These are phyloP conservation scores for Neofusicoccum parvum DNA, from an alignment of 2,329 filamentous ascomycete genomes.

Conservation along the genomic window DNA sequence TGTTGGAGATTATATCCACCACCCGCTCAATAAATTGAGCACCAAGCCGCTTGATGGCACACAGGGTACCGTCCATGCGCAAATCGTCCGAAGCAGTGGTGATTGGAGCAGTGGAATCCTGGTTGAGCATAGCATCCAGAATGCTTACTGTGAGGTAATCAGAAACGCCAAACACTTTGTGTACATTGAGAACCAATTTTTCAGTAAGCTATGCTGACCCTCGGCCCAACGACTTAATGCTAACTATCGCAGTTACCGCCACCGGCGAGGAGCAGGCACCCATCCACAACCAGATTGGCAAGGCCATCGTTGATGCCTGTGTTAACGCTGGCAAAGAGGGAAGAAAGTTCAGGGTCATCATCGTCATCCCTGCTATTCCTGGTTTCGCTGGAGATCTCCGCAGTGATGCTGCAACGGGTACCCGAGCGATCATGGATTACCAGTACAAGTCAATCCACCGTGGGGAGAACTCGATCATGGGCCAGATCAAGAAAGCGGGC, in stretches of 20 bases:
- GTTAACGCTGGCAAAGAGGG: constrained; percentile 78
- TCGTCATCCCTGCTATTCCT: constrained; percentile 87
- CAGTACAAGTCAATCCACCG: constrained; percentile 96
- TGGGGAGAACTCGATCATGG: constrained; percentile 88
- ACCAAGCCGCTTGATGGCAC: constrained; percentile 58
- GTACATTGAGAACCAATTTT: constrained; percentile 99
- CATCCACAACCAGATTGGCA: constrained; percentile 84
- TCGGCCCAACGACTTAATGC: neutral
- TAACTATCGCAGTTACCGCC: constrained; percentile 64
- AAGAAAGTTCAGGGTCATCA: constrained; percentile 87
- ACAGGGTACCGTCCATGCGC: constrained; percentile 76
- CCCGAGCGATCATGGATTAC: constrained; percentile 93
- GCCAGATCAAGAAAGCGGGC: constrained; percentile 70
- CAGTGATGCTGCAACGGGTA: constrained; percentile 80
- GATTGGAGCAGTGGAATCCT: constrained; percentile 95
- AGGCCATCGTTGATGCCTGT: constrained; percentile 87
- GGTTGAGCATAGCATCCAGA: constrained; percentile 82
- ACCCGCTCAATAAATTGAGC: constrained; percentile 71
- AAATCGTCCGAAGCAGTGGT: constrained; percentile 84
- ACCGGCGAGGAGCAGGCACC: constrained; percentile 86
- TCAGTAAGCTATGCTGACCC: constrained; percentile 56
- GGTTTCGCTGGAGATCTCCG: constrained; percentile 92
- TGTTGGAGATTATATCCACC: constrained; percentile 81
- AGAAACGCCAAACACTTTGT: constrained; percentile 86
- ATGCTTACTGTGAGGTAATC: constrained; percentile 83